Percentiles rank a stretch among this genome's conserved stretches.
Evolutionary conservation across 108 stramenopile genomes (phyloP).

Genomic region (Seminavis robusta): DNA sequence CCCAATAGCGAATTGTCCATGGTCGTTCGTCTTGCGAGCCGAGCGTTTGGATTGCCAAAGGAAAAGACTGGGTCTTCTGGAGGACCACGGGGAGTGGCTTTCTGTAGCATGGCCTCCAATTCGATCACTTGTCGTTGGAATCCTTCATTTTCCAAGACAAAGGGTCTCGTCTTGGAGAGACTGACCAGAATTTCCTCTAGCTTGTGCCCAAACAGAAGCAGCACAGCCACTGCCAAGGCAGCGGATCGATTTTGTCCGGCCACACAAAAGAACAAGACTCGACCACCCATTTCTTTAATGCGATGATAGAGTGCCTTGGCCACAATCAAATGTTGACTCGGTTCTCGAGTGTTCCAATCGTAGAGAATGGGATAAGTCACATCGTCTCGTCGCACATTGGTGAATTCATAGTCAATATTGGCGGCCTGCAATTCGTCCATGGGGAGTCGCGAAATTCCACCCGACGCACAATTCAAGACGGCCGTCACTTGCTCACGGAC

Average conservation of each 20-base stretch:
- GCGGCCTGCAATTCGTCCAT: slow-evolving; percentile 57
- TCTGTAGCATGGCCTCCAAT: slow-evolving; percentile 48
- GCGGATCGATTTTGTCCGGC: slow-evolving; percentile 75
- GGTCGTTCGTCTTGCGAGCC: background rate
- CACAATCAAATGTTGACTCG: slow-evolving; percentile 51
- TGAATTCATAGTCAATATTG: slow-evolving; percentile 67
- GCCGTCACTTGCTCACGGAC: slow-evolving; percentile 57
- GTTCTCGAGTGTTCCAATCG: slow-evolving; percentile 24
- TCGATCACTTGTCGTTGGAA: slow-evolving; percentile 70
- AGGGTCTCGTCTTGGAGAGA: slow-evolving; percentile 45
- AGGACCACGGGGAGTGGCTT: no score
- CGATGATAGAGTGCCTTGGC: slow-evolving; percentile 52
- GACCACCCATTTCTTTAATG: slow-evolving; percentile 29
- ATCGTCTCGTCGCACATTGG: slow-evolving; percentile 67
- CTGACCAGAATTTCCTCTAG: slow-evolving; percentile 41
- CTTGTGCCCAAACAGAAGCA: slow-evolving; percentile 49
- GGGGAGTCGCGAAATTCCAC: slow-evolving; percentile 63
- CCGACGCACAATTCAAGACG: slow-evolving; percentile 72
- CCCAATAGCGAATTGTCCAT: background rate
- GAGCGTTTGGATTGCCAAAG: background rate
- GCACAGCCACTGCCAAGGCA: slow-evolving; percentile 42
- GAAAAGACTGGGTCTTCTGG: no score
- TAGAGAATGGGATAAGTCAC: slow-evolving; percentile 66
- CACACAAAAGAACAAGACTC: slow-evolving; percentile 71
- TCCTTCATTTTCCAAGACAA: slow-evolving; percentile 72